phyloP scores from a whole-genome alignment of 345 rosid genomes.

The Hypericum perforatum region DNA sequence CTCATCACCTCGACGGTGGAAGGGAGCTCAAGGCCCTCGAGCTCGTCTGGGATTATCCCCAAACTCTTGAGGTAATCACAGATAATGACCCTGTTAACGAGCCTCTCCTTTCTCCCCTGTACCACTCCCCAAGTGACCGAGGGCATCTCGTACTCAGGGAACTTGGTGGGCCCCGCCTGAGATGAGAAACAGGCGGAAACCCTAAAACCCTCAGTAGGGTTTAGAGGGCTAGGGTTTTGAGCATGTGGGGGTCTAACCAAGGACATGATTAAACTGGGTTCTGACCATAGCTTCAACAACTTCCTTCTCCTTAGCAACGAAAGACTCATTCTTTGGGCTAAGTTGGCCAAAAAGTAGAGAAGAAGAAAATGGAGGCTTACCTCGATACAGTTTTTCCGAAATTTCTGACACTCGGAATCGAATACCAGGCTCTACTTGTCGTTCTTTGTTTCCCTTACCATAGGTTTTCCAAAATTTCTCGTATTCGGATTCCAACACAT shows the following conservation, averaged over 20 bases:
- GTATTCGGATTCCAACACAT: no score
- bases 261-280: background rate
- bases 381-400: no score
- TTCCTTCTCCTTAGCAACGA: constrained; percentile 13
- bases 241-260: constrained; percentile 2
- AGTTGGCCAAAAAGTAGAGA: no score
- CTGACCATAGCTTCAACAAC: background rate
- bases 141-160: constrained; percentile 89
- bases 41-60: constrained; percentile 83
- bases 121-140: constrained; percentile 92
- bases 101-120: constrained; percentile 77
- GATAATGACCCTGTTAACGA: constrained; percentile 82
- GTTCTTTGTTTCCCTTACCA: no score
- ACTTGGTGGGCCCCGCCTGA: constrained; percentile 46
- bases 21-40: constrained; percentile 68
- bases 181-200: constrained; percentile 35
- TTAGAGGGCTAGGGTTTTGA: constrained; percentile 9
- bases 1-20: constrained; percentile 87
- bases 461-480: no score
- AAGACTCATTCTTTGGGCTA: constrained; percentile 12
- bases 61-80: constrained; percentile 72
- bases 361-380: no score
- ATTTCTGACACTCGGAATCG: no score
- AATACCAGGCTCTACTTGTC: no score
- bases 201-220: constrained; percentile 6